Evolutionary conservation across 805 yeast genomes (phyloP), one percentile per base, ranked within the genome.

Genomic region (Lipomyces japonicus): DNA sequence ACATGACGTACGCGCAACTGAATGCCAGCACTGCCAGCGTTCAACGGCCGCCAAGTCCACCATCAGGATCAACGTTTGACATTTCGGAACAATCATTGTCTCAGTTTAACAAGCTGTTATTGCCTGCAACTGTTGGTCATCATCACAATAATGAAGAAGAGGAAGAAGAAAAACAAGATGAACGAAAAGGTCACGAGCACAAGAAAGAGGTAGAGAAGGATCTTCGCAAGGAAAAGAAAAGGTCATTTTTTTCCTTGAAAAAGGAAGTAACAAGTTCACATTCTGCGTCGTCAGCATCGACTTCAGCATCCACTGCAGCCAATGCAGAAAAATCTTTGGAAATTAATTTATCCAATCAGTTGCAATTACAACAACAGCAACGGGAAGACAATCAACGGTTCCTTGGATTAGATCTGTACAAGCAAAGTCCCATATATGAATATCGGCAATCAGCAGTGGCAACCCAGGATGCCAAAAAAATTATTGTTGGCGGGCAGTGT

Each of bases 201-300:
- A 68, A 63, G 12, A 28, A 45, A 4, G 31, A 31, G 6, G 21
- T 36, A n/a, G 55, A 42, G 10, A 70, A 68, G 42, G 81, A 76
- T 24, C 58, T 61, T 2, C 78, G 73, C 62, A 74, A 70, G 52
- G 64, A 64, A 39, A 78, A 76, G 61, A 81, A 78, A 71, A 71
- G 82, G 63, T 77, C 81, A 51, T 70, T 80, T 25, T 81, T 82
- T 63, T 80, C 85, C 6, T 80, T 81, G n/a, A 31, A 56, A 30
- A 54, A 50, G 22, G 56, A 54, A 14, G 36, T 26, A 14, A 9
- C 5, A 4, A 14, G 7, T 34, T 9, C 7, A 6, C 37, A 34
- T 14, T 12, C 21, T 18, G 37, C 19, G 16, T 28, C 31, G 12
- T 12, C 31, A 28, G 18, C 14, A 2, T 16, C 16, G 22, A 22